These are phyloP conservation scores for Russula sp. DNA, from an alignment of 768 basidiomycete genomes.

Conservation along the genomic window DNA sequence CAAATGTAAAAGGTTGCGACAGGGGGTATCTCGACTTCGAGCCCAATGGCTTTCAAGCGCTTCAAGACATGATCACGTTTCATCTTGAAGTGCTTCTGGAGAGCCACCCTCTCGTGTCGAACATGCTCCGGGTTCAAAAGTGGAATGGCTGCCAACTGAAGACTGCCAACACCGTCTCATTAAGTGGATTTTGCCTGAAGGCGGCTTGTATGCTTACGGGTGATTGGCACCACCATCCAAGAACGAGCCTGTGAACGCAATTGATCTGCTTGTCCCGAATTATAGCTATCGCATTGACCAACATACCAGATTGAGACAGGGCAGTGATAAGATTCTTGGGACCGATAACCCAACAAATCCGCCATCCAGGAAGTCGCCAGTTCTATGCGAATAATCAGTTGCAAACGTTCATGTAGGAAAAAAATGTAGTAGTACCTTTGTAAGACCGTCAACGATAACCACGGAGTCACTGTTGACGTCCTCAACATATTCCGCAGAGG, in stretches of 20 bases:
- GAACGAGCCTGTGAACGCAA: constrained; percentile 61
- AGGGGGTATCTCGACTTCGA: constrained; percentile 76
- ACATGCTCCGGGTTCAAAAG: constrained; percentile 74
- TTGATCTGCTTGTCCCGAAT: background rate
- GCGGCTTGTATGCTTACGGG: constrained; percentile 52
- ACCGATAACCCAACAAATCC: constrained; percentile 90
- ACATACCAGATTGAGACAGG: constrained; percentile 78
- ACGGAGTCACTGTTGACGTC: constrained; percentile 86
- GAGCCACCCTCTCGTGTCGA: constrained; percentile 70
- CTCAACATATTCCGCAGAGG: constrained; percentile 79
- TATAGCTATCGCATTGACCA: background rate
- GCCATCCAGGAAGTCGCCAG: constrained; percentile 94
- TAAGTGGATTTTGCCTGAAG: constrained; percentile 3
- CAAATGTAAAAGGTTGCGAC: constrained; percentile 91
- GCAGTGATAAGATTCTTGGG: constrained; percentile 87
- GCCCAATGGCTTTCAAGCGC: constrained; percentile 72
- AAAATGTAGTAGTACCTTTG: constrained; percentile 55
- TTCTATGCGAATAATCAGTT: constrained; percentile 52
- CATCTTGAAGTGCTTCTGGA: constrained; percentile 86
- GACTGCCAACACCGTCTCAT: constrained; percentile 40
- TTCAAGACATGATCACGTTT: constrained; percentile 89
- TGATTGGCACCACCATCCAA: constrained; percentile 94
- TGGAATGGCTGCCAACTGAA: constrained; percentile 86
- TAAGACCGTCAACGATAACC: constrained; percentile 87
- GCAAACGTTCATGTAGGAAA: constrained; percentile 6